Evolutionary conservation across 108 stramenopile genomes (phyloP).

Genomic region (Cyclotella choctawhatcheeana): DNA sequence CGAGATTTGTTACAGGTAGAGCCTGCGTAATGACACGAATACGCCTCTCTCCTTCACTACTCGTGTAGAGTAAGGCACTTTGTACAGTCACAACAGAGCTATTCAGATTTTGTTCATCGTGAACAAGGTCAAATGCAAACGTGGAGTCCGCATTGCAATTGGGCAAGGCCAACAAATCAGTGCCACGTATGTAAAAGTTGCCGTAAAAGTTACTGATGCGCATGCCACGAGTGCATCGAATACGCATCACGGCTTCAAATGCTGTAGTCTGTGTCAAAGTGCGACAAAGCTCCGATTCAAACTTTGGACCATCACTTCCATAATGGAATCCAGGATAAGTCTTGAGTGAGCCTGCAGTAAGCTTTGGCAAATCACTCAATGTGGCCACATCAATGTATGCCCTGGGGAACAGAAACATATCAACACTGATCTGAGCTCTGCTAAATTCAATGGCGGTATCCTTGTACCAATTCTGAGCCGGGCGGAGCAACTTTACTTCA

Average conservation of each 20-base stretch:
- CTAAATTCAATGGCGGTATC: constrained; percentile 96
- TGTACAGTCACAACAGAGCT: constrained; percentile 90
- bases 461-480: constrained; percentile 89
- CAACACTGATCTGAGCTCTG: constrained; percentile 95
- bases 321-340: constrained; percentile 91
- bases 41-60: constrained; percentile 92
- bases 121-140: constrained; percentile 92
- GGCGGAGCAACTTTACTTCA: constrained; percentile 90
- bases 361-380: constrained; percentile 82
- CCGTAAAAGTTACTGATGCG: constrained; percentile 95
- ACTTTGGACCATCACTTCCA: constrained; percentile 78
- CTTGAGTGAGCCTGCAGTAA: constrained; percentile 88
- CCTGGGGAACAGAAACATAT: constrained; percentile 92
- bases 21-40: constrained; percentile 98
- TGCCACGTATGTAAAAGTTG: constrained; percentile 96
- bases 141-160: constrained; percentile 93
- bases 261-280: constrained; percentile 86
- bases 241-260: constrained; percentile 98
- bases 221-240: constrained; percentile 95
- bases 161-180: constrained; percentile 96
- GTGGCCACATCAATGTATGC: constrained; percentile 95
- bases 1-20: constrained; percentile 77
- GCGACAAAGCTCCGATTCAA: constrained; percentile 83
- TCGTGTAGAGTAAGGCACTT: constrained; percentile 97
- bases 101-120: constrained; percentile 90